These are phyloP conservation scores for Fusarium sarcochroum DNA, from an alignment of 2,329 filamentous ascomycete genomes.

Conservation along the genomic window DNA sequence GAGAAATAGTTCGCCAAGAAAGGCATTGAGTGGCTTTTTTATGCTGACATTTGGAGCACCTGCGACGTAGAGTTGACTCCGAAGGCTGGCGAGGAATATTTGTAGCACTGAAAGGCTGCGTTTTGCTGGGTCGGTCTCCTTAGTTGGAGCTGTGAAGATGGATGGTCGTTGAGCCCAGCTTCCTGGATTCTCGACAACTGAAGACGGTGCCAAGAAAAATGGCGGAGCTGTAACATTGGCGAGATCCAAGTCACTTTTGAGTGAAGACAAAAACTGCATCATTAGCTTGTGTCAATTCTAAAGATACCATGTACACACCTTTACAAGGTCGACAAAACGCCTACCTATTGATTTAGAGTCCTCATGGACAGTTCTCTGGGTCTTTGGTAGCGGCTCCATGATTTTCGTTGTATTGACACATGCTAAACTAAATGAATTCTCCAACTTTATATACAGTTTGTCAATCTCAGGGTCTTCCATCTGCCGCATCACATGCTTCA, in stretches of 20 bases:
- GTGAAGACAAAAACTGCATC: conserved; percentile 33
- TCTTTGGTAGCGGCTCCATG: conserved; percentile 25
- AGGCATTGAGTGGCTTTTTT: conserved; percentile 68
- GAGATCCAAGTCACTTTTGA: conserved; percentile 62
- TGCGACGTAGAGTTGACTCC: conserved; percentile 63
- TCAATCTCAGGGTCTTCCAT: neutral
- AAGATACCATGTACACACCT: conserved; percentile 8
- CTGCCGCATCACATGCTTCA: conserved; percentile 31
- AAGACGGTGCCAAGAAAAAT: conserved; percentile 63
- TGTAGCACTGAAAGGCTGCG: conserved; percentile 63
- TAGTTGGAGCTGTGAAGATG: conserved; percentile 63
- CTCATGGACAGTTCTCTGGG: conserved; percentile 28
- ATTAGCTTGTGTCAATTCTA: conserved; percentile 2
- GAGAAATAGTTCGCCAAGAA: conserved; percentile 66
- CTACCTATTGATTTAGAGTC: conserved; percentile 35
- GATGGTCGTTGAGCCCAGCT: conserved; percentile 65
- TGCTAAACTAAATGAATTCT: rapidly evolving
- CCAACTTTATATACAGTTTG: conserved; percentile 7
- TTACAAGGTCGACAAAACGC: conserved; percentile 35
- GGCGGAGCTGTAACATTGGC: conserved; percentile 67
- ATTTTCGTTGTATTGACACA: neutral
- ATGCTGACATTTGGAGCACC: conserved; percentile 63
- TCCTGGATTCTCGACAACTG: conserved; percentile 65
- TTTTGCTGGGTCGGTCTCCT: conserved; percentile 59
- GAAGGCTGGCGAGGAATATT: conserved; percentile 62